Conservation (phyloP, 208 protist genomes). For the Tetramitus jugosus region DNA sequence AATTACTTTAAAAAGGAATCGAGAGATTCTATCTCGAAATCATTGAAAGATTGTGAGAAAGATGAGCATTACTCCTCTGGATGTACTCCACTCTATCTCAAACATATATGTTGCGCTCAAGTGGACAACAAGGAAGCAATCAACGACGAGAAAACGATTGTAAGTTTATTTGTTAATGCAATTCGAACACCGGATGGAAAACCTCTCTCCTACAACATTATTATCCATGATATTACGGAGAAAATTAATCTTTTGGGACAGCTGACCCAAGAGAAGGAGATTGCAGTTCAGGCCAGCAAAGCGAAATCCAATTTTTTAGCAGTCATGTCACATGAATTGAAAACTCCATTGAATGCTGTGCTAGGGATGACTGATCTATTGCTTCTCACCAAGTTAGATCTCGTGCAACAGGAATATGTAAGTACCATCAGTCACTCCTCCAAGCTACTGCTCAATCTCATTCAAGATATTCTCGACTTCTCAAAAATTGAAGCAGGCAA, state of each 20-base stretch:
- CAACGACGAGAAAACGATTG: not conserved
- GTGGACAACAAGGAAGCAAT: not conserved
- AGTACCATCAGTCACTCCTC: not conserved
- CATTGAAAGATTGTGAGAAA: not conserved
- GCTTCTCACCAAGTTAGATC: not conserved
- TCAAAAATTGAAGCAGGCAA: not conserved
- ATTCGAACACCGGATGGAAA: not conserved
- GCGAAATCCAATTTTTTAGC: not conserved
- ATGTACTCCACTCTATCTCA: not conserved
- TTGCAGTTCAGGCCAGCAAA: not conserved
- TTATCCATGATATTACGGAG: not conserved
- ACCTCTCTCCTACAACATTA: not conserved
- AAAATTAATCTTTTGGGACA: not conserved
- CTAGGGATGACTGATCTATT: not conserved
- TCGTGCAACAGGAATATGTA: not conserved
- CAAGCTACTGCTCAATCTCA: not conserved
- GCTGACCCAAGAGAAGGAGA: not conserved
- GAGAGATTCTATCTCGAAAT: not conserved
- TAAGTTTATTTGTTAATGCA: not conserved
- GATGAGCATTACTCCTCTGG: not conserved
- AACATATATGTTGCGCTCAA: too few relatives aligned
- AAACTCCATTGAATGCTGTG: not conserved
- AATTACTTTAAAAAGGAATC: too few relatives aligned
- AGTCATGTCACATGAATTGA: not conserved
- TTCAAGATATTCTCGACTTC: not conserved